Percentiles rank a stretch among this genome's conserved stretches.
phyloP scores from a whole-genome alignment of 1,139 yeast species.

The Nadsonia starkeyi-henricii region DNA sequence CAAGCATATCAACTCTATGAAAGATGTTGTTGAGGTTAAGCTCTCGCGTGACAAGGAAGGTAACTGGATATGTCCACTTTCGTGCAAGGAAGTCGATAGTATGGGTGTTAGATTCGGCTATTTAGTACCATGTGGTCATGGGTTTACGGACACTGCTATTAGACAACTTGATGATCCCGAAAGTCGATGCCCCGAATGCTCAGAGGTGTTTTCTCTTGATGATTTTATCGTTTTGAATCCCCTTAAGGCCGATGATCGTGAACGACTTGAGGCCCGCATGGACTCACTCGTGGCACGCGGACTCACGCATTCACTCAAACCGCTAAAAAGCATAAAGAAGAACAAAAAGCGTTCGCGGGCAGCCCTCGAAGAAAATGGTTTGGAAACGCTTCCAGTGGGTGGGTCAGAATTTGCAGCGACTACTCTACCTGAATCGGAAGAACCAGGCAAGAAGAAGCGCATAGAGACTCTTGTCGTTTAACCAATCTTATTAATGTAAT shows the following conservation, averaged over 20 bases:
- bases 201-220: conserved; percentile 16
- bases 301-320: conserved; percentile 37
- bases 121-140: conserved; percentile 43
- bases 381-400: not conserved
- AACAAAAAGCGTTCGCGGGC: too few relatives aligned
- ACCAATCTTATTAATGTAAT: not conserved
- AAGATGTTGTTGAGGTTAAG: conserved; percentile 38
- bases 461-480: not conserved
- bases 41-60: conserved; percentile 18
- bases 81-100: conserved; percentile 25
- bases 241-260: conserved; percentile 17
- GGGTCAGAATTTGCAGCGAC: too few relatives aligned
- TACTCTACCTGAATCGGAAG: too few relatives aligned
- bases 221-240: conserved; percentile 30
- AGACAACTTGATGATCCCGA: conserved; percentile 16
- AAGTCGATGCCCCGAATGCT: conserved; percentile 31
- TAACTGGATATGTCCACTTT: conserved; percentile 40
- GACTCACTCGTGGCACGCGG: conserved; percentile 22
- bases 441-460: too few relatives aligned
- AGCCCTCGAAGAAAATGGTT: not conserved
- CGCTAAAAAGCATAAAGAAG: conserved; percentile 17
- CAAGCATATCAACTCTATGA: conserved; percentile 33
- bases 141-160: conserved; percentile 30
- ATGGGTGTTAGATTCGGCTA: conserved; percentile 30
- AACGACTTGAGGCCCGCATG: conserved; percentile 25